Conservation (phyloP, 2,329 filamentous ascomycete species). For the Colletotrichum lindemuthianum region DNA sequence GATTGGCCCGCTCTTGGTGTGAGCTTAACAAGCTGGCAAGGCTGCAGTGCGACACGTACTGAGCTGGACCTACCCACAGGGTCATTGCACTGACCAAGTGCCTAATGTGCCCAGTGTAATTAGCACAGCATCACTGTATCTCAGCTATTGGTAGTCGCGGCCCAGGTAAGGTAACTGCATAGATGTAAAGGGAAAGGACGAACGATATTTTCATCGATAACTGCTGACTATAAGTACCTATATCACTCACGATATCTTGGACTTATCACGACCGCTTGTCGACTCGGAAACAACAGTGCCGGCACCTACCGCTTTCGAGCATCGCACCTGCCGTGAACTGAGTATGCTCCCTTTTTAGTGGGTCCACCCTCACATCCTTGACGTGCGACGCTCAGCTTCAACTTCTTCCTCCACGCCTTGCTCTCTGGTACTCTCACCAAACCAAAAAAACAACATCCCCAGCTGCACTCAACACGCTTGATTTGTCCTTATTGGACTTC, state of each 20-base stretch:
- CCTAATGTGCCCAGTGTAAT: constrained; percentile 12
- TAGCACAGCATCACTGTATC: neutral
- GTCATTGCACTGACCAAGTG: neutral
- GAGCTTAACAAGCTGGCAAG: constrained; percentile 33
- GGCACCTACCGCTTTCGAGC: neutral
- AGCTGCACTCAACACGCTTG: no score
- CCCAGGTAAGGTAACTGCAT: no score
- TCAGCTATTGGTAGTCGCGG: no score
- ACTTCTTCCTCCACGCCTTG: neutral
- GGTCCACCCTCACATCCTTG: constrained; percentile 12
- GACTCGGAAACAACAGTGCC: no score
- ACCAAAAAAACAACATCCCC: no score
- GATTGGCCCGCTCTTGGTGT: constrained; percentile 25
- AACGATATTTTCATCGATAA: no score
- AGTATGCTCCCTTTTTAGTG: constrained; percentile 5
- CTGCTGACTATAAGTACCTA: no score
- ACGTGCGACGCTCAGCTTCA: constrained; percentile 22
- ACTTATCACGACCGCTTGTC: no score
- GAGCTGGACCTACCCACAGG: neutral
- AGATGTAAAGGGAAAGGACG: no score
- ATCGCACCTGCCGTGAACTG: constrained; percentile 3
- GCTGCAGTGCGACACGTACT: constrained; percentile 37
- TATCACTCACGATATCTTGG: no score
- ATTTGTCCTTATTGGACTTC: no score
- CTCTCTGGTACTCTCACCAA: no score